Conservation (phyloP, 164 flowering plant genomes). For the Magnolia officinalis region DNA sequence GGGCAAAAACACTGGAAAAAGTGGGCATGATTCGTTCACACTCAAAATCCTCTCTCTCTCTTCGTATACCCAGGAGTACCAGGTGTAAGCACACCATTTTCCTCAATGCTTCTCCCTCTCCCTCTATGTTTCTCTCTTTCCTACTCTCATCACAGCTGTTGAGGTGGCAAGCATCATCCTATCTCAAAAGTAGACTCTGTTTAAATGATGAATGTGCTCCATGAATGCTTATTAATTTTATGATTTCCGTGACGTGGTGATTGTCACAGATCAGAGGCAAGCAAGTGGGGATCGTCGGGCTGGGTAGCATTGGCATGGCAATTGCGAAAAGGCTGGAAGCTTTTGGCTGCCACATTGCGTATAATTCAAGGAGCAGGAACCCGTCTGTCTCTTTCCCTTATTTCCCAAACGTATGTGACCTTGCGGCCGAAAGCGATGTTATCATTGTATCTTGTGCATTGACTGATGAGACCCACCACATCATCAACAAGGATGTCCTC, state of each 20-base stretch:
- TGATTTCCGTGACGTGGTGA: neutral
- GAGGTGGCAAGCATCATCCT: too few relatives aligned
- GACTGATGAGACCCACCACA: constrained; percentile 53
- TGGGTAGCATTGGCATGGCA: constrained; percentile 63
- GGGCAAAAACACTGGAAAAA: too few relatives aligned
- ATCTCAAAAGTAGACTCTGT: neutral
- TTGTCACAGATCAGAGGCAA: constrained; percentile 53
- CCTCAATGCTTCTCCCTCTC: neutral
- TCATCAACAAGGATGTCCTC: constrained; percentile 54
- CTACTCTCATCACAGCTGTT: too few relatives aligned
- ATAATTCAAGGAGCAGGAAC: constrained; percentile 56
- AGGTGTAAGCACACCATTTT: too few relatives aligned
- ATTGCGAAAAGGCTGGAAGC: constrained; percentile 67
- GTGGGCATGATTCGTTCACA: too few relatives aligned
- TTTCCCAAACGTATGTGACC: constrained; percentile 34
- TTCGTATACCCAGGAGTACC: too few relatives aligned
- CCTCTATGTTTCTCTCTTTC: neutral
- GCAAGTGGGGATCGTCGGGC: constrained; percentile 67
- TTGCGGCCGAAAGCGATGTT: constrained; percentile 52
- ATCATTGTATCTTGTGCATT: constrained; percentile 59
- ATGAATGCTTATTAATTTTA: neutral
- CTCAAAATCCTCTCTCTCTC: neutral
- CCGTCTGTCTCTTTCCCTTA: constrained; percentile 38
- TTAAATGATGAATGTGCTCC: neutral
- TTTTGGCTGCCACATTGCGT: constrained; percentile 55